These are phyloP conservation scores for Fulvia fulva DNA, from an alignment of 2,329 filamentous ascomycete species.

Conservation along the genomic window DNA sequence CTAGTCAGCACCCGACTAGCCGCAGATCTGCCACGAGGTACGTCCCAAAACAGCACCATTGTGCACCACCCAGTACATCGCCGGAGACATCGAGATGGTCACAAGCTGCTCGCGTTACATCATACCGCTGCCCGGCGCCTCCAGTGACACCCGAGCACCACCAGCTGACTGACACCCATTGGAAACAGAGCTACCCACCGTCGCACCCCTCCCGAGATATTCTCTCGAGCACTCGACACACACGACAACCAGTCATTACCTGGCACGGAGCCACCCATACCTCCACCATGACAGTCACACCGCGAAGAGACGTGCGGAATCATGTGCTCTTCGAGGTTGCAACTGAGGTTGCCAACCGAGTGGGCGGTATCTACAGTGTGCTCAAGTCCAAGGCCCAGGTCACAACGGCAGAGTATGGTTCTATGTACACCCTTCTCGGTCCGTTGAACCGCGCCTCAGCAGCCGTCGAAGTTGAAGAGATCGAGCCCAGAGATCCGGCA, in stretches of 20 bases:
- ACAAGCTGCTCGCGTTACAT: background rate
- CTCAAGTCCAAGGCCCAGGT: conserved; percentile 98
- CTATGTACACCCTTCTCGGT: conserved; percentile 90
- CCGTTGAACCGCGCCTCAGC: conserved; percentile 90
- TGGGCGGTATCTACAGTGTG: conserved; percentile 98
- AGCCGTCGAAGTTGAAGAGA: conserved; percentile 93
- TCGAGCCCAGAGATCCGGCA: conserved; percentile 77
- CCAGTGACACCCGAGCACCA: background rate
- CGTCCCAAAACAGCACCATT: background rate
- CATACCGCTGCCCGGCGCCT: background rate
- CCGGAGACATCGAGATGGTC: background rate
- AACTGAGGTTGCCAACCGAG: conserved; percentile 95
- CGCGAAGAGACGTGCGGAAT: conserved; percentile 75
- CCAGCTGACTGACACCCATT: background rate
- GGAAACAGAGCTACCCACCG: background rate
- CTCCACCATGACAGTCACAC: conserved; percentile 32
- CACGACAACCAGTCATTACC: conserved; percentile 2
- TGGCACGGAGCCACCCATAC: background rate
- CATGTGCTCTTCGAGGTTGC: conserved; percentile 96
- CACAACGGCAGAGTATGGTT: conserved; percentile 97
- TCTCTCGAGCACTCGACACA: background rate
- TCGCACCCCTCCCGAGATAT: conserved; percentile 5
- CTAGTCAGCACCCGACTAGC: background rate
- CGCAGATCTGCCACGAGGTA: background rate
- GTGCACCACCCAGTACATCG: background rate